A percentile compares a stretch with the other conserved stretches of the same genome.
Evolutionary conservation across 352 stramenopile genomes (phyloP).

Genomic region (Elongisporangium undulatum): DNA sequence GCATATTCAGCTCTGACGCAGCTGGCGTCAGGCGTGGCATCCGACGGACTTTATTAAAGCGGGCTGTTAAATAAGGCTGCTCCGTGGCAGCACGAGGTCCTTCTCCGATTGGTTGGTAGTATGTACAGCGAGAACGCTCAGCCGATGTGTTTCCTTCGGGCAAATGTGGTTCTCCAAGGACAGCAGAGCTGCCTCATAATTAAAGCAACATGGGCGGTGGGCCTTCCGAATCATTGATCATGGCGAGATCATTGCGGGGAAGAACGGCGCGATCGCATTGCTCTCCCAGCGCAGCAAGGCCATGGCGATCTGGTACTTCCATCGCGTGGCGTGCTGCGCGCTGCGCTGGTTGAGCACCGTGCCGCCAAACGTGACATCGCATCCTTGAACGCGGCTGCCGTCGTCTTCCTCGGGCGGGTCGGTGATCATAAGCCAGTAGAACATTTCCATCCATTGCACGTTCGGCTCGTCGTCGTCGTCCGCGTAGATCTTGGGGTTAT

Average conservation of each 20-base stretch:
- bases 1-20: background rate
- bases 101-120: background rate
- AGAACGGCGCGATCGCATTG: slow-evolving; percentile 69
- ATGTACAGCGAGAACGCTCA: background rate
- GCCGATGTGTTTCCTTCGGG: background rate
- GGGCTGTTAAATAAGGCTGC: background rate
- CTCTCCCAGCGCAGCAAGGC: slow-evolving; percentile 73
- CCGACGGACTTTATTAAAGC: background rate
- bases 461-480: slow-evolving; percentile 54
- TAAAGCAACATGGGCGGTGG: background rate
- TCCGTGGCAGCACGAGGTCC: background rate
- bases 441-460: slow-evolving; percentile 80
- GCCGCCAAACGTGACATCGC: slow-evolving; percentile 67
- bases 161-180: background rate
- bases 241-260: slow-evolving; percentile 6
- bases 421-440: slow-evolving; percentile 73
- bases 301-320: slow-evolving; percentile 85
- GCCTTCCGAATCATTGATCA: background rate
- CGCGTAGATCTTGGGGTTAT: slow-evolving; percentile 52
- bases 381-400: slow-evolving; percentile 15
- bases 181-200: background rate
- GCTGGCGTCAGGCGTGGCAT: background rate
- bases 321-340: slow-evolving; percentile 54
- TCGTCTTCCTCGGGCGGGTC: slow-evolving; percentile 22
- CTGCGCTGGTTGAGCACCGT: slow-evolving; percentile 63